Conservation (phyloP, 768 basidiomycete genomes). For the Suillus plorans region DNA sequence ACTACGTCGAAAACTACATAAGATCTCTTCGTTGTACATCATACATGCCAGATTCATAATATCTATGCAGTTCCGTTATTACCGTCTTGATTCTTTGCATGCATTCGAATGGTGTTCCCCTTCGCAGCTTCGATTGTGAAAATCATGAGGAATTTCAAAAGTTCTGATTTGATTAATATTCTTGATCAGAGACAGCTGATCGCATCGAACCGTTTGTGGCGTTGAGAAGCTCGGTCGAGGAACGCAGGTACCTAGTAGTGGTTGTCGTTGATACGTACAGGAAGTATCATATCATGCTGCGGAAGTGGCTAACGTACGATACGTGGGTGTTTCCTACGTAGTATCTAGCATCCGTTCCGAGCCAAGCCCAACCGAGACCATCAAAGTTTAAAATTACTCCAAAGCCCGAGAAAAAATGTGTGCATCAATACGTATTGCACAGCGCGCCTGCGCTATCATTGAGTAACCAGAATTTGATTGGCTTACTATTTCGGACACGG, state of each 20-base stretch:
- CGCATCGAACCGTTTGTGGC: background rate
- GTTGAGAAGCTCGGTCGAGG: background rate
- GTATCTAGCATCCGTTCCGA: background rate
- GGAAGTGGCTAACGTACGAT: background rate
- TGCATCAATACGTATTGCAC: background rate
- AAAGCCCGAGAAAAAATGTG: background rate
- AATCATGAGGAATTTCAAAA: background rate
- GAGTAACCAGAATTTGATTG: background rate
- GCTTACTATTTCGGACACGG: background rate
- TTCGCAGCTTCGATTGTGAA: background rate
- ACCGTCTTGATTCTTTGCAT: background rate
- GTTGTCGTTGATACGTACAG: background rate
- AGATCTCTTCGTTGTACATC: conserved; percentile 16
- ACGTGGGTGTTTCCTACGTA: background rate
- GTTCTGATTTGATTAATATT: background rate
- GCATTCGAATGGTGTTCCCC: background rate
- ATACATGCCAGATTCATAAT: conserved; percentile 9
- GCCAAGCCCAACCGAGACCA: background rate
- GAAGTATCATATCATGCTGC: background rate
- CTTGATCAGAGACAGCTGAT: background rate
- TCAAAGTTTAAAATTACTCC: background rate
- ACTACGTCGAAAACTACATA: conserved; percentile 9
- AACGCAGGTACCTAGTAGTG: background rate
- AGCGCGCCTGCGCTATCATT: background rate
- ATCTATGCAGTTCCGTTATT: conserved; percentile 13